Base-by-base conservation (phyloP, 305 asterid genomes). In the Fraxinus baroniana region DNA sequence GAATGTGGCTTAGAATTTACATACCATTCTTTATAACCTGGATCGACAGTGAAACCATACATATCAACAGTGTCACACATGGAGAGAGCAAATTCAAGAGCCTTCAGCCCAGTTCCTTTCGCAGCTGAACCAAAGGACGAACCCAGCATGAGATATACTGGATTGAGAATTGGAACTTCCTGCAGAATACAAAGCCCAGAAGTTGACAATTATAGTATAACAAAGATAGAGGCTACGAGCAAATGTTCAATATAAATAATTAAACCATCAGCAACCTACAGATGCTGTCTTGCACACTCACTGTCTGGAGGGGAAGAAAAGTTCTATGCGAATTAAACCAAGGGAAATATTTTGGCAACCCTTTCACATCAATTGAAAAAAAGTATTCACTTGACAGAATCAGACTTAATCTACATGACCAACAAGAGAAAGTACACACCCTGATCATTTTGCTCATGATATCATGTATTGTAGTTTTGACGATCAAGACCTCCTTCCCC, bases 91-190 rank as follows among this genome's bases (percentile, higher is more conserved):
- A 96, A 96, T 84, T 96, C 99, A 86, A 96, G 98, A 84, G 99
- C 98, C 93, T 96, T 96, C 85, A 96, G 89, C 79, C 99, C 99
- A 17, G 98, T 94, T 84, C 98, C 98, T 91, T 96, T 96, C 62
- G 99, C 99, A 78, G 99, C 98, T 78, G 99, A 94, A 83, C 99
- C 99, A 86, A 96, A 96, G 79, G 98, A 94, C 76, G 99, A 93
- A 80, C 98, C 98, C 86, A 91, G 86, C 93, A 92, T 89, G 82
- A 92, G 95, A 89, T 89, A 90, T 60, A 92, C 90, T 36, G 91
- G 90, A 82, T 92, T 92, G 81, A 85, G 87, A 82, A 92, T 92
- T 52, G 97, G 97, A 86, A 94, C 77, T 86, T 96, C 99, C 99
- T 96, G 88, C 84, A 84, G 60, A 79, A 79, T 64, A 32, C 55